Evolutionary conservation across 208 protist genomes (phyloP), one percentile per base, ranked within the genome.

Genomic region (Crithidia brevicula): DNA sequence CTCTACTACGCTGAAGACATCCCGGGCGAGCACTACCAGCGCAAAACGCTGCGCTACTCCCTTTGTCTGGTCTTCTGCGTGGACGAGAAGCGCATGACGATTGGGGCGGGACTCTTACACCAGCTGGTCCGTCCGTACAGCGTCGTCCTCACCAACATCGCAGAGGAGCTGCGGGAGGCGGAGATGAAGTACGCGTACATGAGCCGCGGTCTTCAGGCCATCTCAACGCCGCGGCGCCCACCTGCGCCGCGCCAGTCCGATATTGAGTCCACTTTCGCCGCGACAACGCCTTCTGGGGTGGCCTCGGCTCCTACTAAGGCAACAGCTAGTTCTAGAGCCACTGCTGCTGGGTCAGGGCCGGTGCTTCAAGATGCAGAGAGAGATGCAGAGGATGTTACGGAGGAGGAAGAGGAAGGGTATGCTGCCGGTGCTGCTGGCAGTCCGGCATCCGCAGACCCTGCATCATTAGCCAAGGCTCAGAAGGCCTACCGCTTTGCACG

Each of bases 1-100:
- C 75, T 96, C 28, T 94, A 93, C 66, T 92, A 93, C 65, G 79
- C 88, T 3, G 86, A 93, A 57, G 88, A 96, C 51, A 91, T 96
- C 45, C 71, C 88, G 0, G 91, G 91, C 7, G 69, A 86, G 49
- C 88, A 90, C 53, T 96, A 96, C 63, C 76, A 83, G 57, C 80
- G 91, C 27, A 90, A 96, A 53, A 93, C 86, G 28, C 74, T 96
- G 65, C 88, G 88, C 31, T 93, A 92, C 71, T 86, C 88, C 10
- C 63, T 96, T 31, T 93, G 91, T 67, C 82, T 96, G 52, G 79
- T 85, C 47, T 92, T 93, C 62, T 58, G 65, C 42, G 76, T 92
- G 10, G 77, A 88, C 64, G 27, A 74, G 50, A 72, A 47, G 28
- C 69, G 83, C 58, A 81, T 87, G 46, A 87, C 91, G 25, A 70